Conservation (phyloP, 495 filamentous ascomycete species). For the Lindgomyces ingoldianus region DNA sequence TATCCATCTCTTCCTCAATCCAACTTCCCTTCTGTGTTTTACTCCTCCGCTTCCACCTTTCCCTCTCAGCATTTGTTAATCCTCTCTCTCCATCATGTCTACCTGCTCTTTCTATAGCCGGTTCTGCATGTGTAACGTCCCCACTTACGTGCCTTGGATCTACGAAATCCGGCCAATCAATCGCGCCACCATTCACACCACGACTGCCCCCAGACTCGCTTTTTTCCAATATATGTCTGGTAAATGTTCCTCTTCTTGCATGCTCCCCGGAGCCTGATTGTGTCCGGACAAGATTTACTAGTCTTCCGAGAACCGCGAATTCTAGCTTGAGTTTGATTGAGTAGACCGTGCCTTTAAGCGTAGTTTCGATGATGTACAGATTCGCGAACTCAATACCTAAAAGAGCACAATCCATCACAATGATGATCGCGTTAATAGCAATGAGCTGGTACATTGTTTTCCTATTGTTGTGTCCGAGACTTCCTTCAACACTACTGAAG, state of each 20-base stretch:
- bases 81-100: background rate
- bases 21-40: slow-evolving; percentile 1
- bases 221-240: slow-evolving; percentile 1
- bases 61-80: slow-evolving; percentile 1
- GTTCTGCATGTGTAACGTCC: slow-evolving; percentile 17
- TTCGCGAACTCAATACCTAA: slow-evolving; percentile 59
- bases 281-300: slow-evolving; percentile 41
- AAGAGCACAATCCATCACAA: slow-evolving; percentile 57
- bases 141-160: slow-evolving; percentile 1
- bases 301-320: slow-evolving; percentile 58
- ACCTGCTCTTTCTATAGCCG: background rate
- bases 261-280: slow-evolving; percentile 3
- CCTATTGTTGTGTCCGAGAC: slow-evolving; percentile 23
- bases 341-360: slow-evolving; percentile 63
- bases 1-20: slow-evolving; percentile 30
- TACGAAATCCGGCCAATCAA: slow-evolving; percentile 21
- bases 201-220: background rate
- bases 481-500: background rate
- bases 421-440: slow-evolving; percentile 59
- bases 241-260: background rate
- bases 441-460: slow-evolving; percentile 62
- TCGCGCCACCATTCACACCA: background rate
- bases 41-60: slow-evolving; percentile 5
- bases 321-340: slow-evolving; percentile 68
- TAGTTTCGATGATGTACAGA: slow-evolving; percentile 60